Percentiles rank a stretch among this genome's conserved stretches.
These are phyloP conservation scores for Inonotus hispidus DNA, from an alignment of 1,284 basidiomycete genomes.

Conservation along the genomic window DNA sequence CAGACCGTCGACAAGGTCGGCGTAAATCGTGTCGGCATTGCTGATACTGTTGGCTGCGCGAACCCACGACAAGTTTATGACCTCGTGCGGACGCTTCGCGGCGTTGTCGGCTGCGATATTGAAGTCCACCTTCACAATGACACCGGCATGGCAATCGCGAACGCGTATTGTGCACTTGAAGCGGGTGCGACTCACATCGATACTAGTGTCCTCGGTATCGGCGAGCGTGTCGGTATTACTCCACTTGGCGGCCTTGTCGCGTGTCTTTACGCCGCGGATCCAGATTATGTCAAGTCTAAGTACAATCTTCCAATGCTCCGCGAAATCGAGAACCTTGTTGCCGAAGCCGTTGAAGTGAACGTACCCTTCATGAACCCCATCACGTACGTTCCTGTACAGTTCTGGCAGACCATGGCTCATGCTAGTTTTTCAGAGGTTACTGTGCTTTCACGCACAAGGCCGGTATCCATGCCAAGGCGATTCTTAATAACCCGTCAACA, in stretches of 20 bases:
- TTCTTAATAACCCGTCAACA: slow-evolving; percentile 98
- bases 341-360: slow-evolving; percentile 97
- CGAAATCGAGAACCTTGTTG: slow-evolving; percentile 98
- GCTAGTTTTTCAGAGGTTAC: slow-evolving; percentile 63
- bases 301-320: slow-evolving; percentile 97
- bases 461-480: slow-evolving; percentile 99
- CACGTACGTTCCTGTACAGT: slow-evolving; percentile 47
- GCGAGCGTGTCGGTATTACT: slow-evolving; percentile 98
- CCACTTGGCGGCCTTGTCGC: slow-evolving; percentile 96
- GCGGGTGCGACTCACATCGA: slow-evolving; percentile 99
- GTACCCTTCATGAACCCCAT: slow-evolving; percentile 97
- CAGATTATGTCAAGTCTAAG: slow-evolving; percentile 99
- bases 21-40: slow-evolving; percentile 98
- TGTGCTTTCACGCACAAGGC: slow-evolving; percentile 99
- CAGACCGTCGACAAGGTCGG: slow-evolving; percentile 99
- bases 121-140: slow-evolving; percentile 99
- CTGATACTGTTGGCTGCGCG: slow-evolving; percentile 98
- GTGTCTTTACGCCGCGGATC: slow-evolving; percentile 93
- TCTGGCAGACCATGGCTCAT: neutral
- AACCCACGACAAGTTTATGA: slow-evolving; percentile 99
- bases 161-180: slow-evolving; percentile 97
- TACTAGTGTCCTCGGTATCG: slow-evolving; percentile 94
- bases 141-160: slow-evolving; percentile 96
- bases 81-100: slow-evolving; percentile 91
- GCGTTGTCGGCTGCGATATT: slow-evolving; percentile 95